Evolutionary conservation across 208 protist genomes (phyloP), one percentile per base, ranked within the genome.

Genomic region (Acanthamoeba polyphaga): DNA sequence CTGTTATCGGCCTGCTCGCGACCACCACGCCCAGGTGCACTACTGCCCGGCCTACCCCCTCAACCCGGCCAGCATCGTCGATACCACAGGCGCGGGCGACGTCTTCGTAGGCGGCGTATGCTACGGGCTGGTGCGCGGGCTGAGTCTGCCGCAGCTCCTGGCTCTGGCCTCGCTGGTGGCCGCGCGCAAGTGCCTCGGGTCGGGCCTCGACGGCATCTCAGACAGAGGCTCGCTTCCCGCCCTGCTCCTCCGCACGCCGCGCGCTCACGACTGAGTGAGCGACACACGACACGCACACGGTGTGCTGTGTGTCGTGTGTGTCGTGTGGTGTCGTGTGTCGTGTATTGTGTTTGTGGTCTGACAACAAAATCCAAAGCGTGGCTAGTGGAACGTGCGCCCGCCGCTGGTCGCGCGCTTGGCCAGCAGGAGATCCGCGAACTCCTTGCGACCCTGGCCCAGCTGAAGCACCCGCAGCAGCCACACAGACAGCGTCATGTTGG

Each of bases 61-160:
- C 27, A 60, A 85, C 27, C 76, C 76, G 49, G 76, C 76, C 24
- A 85, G 76, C 76, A 85, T 85, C 27, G 76, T 85, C 19, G 76
- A 85, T 19, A 85, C 76, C 76, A 85, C 74, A 10, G 76, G 76
- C 34, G 76, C 76, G 9, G 76, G 76, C 24, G 76, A 85, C 49
- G 76, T 85, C n/a, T 85, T 85, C 27, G 76, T 85, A n/a, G 76
- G 76, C 19, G 76, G 76, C 0, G 76, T 85, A 27, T 51, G 46
- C 49, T 85, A 85, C 76, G 76, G 76, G 7, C 76, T 85, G 22
- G 76, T 85, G 46, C 76, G 49, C 27, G 24, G 49, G 10, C 76
- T 85, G 17, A 32, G 76, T n/a, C 46, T 58, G 49, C 19, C 27
- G 49, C 38, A 34, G 76, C 76, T 85, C 15, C 76, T 85, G 19